phyloP scores from a whole-genome alignment of 768 basidiomycete genomes.

The Rubroboletus satanas region DNA sequence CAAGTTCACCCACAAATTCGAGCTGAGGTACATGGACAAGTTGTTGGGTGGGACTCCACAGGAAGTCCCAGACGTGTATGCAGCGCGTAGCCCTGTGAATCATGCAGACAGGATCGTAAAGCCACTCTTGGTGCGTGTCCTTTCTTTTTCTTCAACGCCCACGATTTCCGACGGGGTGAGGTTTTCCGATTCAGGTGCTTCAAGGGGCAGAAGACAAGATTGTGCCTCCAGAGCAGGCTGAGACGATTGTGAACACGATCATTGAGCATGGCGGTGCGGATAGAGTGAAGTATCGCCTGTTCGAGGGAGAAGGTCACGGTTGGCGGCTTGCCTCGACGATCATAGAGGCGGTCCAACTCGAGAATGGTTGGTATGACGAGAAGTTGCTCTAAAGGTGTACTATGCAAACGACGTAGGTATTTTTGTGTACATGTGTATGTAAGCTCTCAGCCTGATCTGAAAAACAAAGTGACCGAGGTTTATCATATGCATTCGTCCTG shows the following conservation, averaged over 20 bases:
- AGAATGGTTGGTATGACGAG: slow-evolving; percentile 35
- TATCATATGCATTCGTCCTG: slow-evolving; percentile 4
- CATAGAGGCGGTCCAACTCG: slow-evolving; percentile 32
- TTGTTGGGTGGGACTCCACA: slow-evolving; percentile 57
- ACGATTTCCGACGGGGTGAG: slow-evolving; percentile 1
- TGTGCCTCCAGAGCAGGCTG: slow-evolving; percentile 65
- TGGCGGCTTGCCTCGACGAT: slow-evolving; percentile 36
- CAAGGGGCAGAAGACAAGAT: slow-evolving; percentile 62
- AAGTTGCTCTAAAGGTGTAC: slow-evolving; percentile 6
- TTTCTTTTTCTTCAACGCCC: too few relatives aligned
- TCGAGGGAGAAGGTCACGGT: slow-evolving; percentile 45
- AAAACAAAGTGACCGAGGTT: neutral
- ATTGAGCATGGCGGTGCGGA: slow-evolving; percentile 15
- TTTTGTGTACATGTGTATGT: too few relatives aligned
- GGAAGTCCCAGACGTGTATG: slow-evolving; percentile 55
- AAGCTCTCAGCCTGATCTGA: too few relatives aligned
- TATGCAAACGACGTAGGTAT: neutral
- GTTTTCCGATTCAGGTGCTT: slow-evolving; percentile 46
- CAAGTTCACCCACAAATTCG: slow-evolving; percentile 70
- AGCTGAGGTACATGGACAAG: slow-evolving; percentile 54
- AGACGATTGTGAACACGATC: slow-evolving; percentile 30
- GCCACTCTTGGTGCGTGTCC: slow-evolving; percentile 54
- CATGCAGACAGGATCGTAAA: slow-evolving; percentile 58
- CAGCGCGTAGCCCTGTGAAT: slow-evolving; percentile 57
- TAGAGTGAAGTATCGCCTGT: slow-evolving; percentile 36